Percentiles rank a stretch among this genome's conserved stretches.
Conservation (phyloP, 768 basidiomycete genomes). For the Nevesoporus exiguus region DNA sequence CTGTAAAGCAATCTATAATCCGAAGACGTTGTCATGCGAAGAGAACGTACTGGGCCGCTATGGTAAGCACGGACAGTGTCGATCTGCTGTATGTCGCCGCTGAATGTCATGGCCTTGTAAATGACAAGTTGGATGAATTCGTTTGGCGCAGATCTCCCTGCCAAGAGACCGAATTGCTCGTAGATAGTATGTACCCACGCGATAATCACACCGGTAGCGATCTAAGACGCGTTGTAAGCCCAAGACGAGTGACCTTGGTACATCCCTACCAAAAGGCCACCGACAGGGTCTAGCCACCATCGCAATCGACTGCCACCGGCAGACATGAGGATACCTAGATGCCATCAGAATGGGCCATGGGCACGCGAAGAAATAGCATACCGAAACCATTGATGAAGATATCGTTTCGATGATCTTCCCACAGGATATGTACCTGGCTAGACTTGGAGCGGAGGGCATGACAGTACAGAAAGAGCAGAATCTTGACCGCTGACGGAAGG, state of each 20-base stretch:
- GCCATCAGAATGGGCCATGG: background rate
- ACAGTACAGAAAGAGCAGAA: slow-evolving; percentile 85
- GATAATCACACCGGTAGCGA: slow-evolving; percentile 72
- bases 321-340: slow-evolving; percentile 77
- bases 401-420: slow-evolving; percentile 97
- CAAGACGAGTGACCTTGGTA: background rate
- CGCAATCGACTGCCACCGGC: slow-evolving; percentile 72
- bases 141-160: slow-evolving; percentile 88
- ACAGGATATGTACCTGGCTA: slow-evolving; percentile 91
- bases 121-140: slow-evolving; percentile 89
- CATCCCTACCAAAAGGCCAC: slow-evolving; percentile 63
- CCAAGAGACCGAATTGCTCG: slow-evolving; percentile 78
- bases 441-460: slow-evolving; percentile 71
- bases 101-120: slow-evolving; percentile 89
- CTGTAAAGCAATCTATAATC: slow-evolving; percentile 32
- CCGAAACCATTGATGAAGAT: slow-evolving; percentile 81
- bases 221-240: slow-evolving; percentile 40
- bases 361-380: slow-evolving; percentile 27
- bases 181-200: slow-evolving; percentile 78
- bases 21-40: background rate
- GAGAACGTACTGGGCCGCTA: slow-evolving; percentile 62
- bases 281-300: slow-evolving; percentile 85
- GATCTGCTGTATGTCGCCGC: slow-evolving; percentile 76
- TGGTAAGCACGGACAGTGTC: slow-evolving; percentile 95
- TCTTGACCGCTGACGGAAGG: slow-evolving; percentile 64